Evolutionary conservation across 768 basidiomycete species (phyloP), one percentile per base, ranked within the genome.

Genomic region (Boletus pseudopeckii): DNA sequence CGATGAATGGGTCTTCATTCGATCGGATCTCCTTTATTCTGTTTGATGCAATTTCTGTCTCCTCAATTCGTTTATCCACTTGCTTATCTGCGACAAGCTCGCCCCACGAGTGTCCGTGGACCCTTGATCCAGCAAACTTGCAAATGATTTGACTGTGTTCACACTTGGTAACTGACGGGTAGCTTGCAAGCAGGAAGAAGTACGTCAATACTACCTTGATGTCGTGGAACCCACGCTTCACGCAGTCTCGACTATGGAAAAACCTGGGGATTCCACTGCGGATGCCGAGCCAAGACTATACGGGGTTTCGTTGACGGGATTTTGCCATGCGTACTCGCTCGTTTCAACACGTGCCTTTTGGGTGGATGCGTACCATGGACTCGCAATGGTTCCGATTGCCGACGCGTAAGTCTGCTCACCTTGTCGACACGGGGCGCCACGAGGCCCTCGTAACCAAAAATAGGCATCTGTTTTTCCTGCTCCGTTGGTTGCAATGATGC

Each of bases 311-410:
- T 60, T 71, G 32, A 34, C 59, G 26, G 71, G 69, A 28, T 70
- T 69, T 37, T 70, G 66, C 33, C 69, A 60, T 28, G 69, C 71
- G 5, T 83, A 80, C 61, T 72, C 79, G 2, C 77, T 93, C 33
- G 88, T 95, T 47, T 88, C 85, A 4, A 88, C 90, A 5, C 78
- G 92, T 37, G 86, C 90, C 4, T 95, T 95, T 71, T 74, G 90
- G 54, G 82, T 92, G 55, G 92, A 95, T 68, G 77, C 81, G 7
- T 93, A 83, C 64, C 90, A 92, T 65, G 83, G 83, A 7, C 73
- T 94, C 17, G 80, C 87, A 1, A 87, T 96, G 80, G 88, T 92
- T 18, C 91, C 92, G 5, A 80, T 92, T 57, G 90, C 90, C 32
- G 92, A 94, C 72, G 79, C 80, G 88, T 90, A 65, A 69, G 85